phyloP scores from a whole-genome alignment of 495 filamentous ascomycete genomes.

The Lentithecium fluviatile region DNA sequence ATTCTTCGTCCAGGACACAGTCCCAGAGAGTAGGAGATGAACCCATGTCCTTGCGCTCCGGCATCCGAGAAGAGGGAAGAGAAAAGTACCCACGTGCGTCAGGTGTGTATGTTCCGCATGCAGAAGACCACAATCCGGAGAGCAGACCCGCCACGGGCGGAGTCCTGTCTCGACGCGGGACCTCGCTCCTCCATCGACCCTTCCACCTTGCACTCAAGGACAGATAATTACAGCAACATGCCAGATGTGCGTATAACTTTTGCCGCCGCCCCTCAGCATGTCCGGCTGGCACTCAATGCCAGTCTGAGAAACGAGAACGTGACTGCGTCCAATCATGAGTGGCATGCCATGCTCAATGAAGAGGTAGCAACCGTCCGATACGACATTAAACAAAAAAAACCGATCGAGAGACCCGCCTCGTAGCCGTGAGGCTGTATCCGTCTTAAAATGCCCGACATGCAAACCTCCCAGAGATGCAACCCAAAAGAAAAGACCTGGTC shows the following conservation, averaged over 20 bases:
- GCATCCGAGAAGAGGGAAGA: constrained; percentile 18
- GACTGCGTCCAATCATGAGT: constrained; percentile 31
- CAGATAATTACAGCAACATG: constrained; percentile 45
- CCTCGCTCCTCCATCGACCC: constrained; percentile 5
- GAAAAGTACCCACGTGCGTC: constrained; percentile 12
- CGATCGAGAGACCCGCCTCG: constrained; percentile 47
- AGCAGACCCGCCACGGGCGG: constrained; percentile 47
- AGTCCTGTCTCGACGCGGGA: constrained; percentile 33
- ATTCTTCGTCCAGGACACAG: constrained; percentile 42
- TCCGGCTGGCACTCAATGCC: constrained; percentile 52
- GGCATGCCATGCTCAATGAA: constrained; percentile 38
- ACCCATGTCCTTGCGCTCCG: constrained; percentile 43
- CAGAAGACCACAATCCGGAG: constrained; percentile 42
- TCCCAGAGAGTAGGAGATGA: constrained; percentile 54
- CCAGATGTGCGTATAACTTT: constrained; percentile 46
- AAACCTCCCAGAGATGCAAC: constrained; percentile 47
- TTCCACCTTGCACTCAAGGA: constrained; percentile 36
- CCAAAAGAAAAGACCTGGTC: constrained; percentile 44
- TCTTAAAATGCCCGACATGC: constrained; percentile 52
- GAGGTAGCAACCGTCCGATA: constrained; percentile 45
- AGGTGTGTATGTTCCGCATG: constrained; percentile 36
- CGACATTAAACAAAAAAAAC: constrained; percentile 47
- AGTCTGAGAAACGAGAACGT: constrained; percentile 40
- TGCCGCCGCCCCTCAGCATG: constrained; percentile 45
- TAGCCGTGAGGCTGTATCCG: constrained; percentile 61